Conservation (phyloP, 352 stramenopile species). For the Elongisporangium senticosum region DNA sequence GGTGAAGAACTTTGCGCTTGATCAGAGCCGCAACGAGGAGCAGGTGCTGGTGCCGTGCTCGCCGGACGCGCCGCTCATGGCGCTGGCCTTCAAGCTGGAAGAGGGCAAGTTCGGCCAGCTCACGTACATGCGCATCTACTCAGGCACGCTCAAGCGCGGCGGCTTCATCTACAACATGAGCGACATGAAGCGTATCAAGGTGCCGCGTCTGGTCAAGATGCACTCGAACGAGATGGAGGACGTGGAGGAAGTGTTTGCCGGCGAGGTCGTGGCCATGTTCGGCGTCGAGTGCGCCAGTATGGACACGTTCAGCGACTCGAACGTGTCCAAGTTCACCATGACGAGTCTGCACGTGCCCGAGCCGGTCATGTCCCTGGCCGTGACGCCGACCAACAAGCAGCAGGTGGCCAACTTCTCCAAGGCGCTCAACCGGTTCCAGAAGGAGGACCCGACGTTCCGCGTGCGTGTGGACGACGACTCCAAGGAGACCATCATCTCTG, state of each 20-base stretch:
- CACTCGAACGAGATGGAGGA: conserved; percentile 99
- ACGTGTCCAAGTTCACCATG: conserved; percentile 90
- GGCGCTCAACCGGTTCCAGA: conserved; percentile 93
- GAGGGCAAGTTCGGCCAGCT: conserved; percentile 98
- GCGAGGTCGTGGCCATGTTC: conserved; percentile 99
- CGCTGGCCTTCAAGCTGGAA: conserved; percentile 99
- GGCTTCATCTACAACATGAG: conserved; percentile 88
- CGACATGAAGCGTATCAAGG: conserved; percentile 92
- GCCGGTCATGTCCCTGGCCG: conserved; percentile 96
- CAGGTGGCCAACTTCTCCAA: conserved; percentile 97
- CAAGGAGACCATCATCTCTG: conserved; percentile 98
- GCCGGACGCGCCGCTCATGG: conserved; percentile 89
- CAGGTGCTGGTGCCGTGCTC: conserved; percentile 84
- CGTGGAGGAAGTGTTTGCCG: conserved; percentile 91
- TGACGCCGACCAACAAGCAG: conserved; percentile 94
- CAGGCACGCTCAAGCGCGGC: conserved; percentile 77
- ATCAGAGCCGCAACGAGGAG: conserved; percentile 91
- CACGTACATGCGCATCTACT: conserved; percentile 97
- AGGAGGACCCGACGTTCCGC: conserved; percentile 98
- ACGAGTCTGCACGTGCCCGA: conserved; percentile 98
- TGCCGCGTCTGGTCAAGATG: conserved; percentile 98
- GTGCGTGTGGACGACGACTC: conserved; percentile 95
- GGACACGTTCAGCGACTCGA: conserved; percentile 95
- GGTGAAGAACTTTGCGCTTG: conserved; percentile 94
- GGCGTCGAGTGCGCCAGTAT: conserved; percentile 98